Evolutionary conservation across 306 rosid species (phyloP), one percentile per base, ranked within the genome.

Genomic region (Macrotyloma uniflorum): DNA sequence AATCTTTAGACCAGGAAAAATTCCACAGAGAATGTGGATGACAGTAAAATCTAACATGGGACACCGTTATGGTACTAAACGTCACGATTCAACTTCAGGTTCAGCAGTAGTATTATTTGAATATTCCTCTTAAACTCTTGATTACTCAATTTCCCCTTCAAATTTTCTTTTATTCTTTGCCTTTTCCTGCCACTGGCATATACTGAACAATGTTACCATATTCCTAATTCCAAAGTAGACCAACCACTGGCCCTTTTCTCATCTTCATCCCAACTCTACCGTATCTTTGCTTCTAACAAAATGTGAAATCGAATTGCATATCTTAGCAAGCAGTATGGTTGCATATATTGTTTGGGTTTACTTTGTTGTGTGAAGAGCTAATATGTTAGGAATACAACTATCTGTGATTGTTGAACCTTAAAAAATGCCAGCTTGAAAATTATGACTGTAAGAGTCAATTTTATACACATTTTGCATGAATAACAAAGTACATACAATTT

Each of bases 291-390:
- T 26, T 14, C 33, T 59, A 28, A 59, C 9, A 26, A 57, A 22
- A 61, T 30, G 22, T 61, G 11, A 28, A 61, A 30, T 32, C 67
- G 6, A 22, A 16, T 30, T 30, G 14, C 43, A 30, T 62, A 62
- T 30, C 24, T 6, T 38, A 16, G 23, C 24, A 62, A 62, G 22
- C 45, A 5, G 43, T 30, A 32, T 18, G 1, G 67, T n/a, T 28
- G n/a, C 59, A 26, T 23, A 62, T 62, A n/a, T 16, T 47, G 61
- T 47, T 47, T 69, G 59, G n/a, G 74, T 69, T 69, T 47, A 46
- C 42, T 65, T 42, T 22, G n/a, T 42, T 20, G 10, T 45, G 1
- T 43, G 55, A 24, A 67, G 32, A 23, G 38, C 8, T 43, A 67
- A 19, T 51, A 19, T 22, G 54, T 67, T 43, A 22, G 57, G 54